These are phyloP conservation scores for Eutrema japonicum DNA, from an alignment of 345 rosid genomes.

Conservation along the genomic window DNA sequence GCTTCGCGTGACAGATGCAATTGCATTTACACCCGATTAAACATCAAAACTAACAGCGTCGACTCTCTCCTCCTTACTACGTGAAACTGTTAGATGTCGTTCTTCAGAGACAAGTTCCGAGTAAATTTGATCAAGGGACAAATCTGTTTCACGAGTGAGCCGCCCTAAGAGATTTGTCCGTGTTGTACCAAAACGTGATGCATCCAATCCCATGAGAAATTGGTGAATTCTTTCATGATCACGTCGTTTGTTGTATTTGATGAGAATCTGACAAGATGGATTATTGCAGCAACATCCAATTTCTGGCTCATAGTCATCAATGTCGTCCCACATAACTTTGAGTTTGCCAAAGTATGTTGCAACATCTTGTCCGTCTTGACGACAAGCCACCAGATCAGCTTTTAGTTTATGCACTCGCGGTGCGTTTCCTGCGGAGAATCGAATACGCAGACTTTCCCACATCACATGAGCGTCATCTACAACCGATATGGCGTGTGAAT, in stretches of 20 bases:
- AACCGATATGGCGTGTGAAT: background rate
- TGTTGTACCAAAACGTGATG: too few relatives aligned
- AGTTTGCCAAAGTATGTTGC: background rate
- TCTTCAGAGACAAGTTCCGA: too few relatives aligned
- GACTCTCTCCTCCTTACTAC: background rate
- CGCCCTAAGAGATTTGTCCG: too few relatives aligned
- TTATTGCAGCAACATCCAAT: too few relatives aligned
- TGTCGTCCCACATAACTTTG: background rate
- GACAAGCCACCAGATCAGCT: background rate
- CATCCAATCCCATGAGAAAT: too few relatives aligned
- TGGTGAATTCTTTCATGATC: too few relatives aligned
- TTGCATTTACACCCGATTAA: background rate
- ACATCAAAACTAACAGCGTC: background rate
- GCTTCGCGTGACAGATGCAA: background rate
- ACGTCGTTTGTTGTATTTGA: too few relatives aligned
- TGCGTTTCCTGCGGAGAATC: background rate
- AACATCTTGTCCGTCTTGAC: background rate
- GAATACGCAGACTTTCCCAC: background rate
- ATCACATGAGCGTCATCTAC: background rate
- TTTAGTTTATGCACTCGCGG: background rate
- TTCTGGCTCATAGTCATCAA: background rate
- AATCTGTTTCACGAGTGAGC: too few relatives aligned
- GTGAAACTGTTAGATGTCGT: background rate
- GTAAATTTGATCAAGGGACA: too few relatives aligned
- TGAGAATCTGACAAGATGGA: too few relatives aligned